Conservation (phyloP, 2,329 filamentous ascomycete genomes). For the Alternaria atra region DNA sequence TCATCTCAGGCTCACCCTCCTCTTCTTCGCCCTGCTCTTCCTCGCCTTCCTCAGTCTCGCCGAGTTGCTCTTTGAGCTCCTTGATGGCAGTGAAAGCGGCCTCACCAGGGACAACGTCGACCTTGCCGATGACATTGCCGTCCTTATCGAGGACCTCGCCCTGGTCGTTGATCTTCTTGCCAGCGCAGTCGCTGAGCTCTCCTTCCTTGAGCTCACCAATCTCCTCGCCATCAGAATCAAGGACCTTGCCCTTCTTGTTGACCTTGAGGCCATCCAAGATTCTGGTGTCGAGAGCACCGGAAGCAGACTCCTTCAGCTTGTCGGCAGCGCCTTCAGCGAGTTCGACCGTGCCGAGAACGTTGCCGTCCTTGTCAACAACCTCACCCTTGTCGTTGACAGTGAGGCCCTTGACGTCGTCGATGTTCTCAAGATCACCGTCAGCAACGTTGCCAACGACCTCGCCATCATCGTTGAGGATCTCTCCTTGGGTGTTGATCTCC, state of each 20-base stretch:
- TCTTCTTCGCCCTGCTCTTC: neutral
- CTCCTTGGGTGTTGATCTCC: conserved; percentile 60
- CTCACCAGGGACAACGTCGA: conserved; percentile 59
- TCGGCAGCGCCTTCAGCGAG: conserved; percentile 60
- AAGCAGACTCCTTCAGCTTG: conserved; percentile 54
- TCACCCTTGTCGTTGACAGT: conserved; percentile 62
- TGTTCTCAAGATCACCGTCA: conserved; percentile 52
- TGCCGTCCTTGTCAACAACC: conserved; percentile 61
- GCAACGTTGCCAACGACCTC: conserved; percentile 60
- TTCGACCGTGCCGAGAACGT: conserved; percentile 61
- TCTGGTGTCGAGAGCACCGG: conserved; percentile 55
- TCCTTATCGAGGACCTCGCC: conserved; percentile 62
- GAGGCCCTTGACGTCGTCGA: conserved; percentile 59
- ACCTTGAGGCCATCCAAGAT: conserved; percentile 64
- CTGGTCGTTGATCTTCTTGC: conserved; percentile 61
- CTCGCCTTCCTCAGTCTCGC: conserved; percentile 46
- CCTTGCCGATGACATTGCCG: conserved; percentile 60
- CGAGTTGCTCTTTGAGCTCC: conserved; percentile 56
- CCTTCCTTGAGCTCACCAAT: conserved; percentile 61
- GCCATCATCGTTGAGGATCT: conserved; percentile 60
- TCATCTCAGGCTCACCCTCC: conserved; percentile 50
- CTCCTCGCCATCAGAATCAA: conserved; percentile 61
- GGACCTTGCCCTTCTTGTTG: conserved; percentile 66
- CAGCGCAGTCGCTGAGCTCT: conserved; percentile 54
- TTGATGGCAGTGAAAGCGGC: conserved; percentile 61